Conservation (phyloP, 768 basidiomycete species). For the Chiua virens region DNA sequence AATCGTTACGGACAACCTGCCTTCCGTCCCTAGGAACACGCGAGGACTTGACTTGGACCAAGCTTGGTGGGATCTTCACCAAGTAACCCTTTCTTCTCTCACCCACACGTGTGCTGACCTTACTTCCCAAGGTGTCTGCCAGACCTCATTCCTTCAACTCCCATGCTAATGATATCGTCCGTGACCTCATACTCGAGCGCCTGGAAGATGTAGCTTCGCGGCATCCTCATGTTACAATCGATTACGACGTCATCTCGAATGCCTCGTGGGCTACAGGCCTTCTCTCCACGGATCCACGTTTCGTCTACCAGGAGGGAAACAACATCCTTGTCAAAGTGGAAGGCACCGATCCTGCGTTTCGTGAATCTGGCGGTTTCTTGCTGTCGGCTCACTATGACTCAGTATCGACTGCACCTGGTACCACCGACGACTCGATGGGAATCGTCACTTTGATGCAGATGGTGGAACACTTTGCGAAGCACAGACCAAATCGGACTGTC, state of each 20-base stretch:
- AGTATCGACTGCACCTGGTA: constrained; percentile 71
- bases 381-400: constrained; percentile 86
- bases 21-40: constrained; percentile 43
- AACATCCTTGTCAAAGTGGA: constrained; percentile 68
- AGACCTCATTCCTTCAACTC: constrained; percentile 79
- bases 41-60: constrained; percentile 47
- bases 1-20: constrained; percentile 48
- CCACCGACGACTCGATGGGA: constrained; percentile 79
- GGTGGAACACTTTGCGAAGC: constrained; percentile 50
- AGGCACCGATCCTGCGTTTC: constrained; percentile 42
- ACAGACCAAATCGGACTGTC: constrained; percentile 57
- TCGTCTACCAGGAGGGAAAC: constrained; percentile 61
- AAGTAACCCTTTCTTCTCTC: constrained; percentile 39
- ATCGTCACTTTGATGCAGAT: constrained; percentile 66
- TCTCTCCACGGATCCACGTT: constrained; percentile 17
- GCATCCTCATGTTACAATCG: constrained; percentile 48
- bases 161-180: constrained; percentile 71
- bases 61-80: constrained; percentile 60
- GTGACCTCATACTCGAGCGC: constrained; percentile 55
- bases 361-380: constrained; percentile 48
- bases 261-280: constrained; percentile 42
- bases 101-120: background rate
- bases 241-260: constrained; percentile 51
- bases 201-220: constrained; percentile 45
- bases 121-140: constrained; percentile 50